A percentile compares a stretch with the other conserved stretches of the same genome.
phyloP scores from a whole-genome alignment of 1,284 basidiomycete genomes.

The Ceratobasidium sp. region DNA sequence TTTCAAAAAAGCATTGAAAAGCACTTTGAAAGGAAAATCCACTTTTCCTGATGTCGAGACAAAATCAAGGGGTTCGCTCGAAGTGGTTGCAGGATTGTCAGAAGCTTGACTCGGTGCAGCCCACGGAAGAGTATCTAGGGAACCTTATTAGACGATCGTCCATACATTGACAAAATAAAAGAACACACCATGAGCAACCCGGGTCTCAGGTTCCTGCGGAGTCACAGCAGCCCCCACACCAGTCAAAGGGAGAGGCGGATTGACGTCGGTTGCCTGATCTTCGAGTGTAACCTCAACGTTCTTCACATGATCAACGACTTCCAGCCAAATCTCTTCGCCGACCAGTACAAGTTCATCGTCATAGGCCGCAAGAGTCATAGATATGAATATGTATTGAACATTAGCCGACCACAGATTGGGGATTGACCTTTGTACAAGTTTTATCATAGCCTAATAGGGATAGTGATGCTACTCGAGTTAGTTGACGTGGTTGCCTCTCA shows the following conservation, averaged over 20 bases:
- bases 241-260: neutral
- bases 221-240: too few species aligned
- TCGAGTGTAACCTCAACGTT: neutral
- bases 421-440: neutral
- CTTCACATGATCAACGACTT: neutral
- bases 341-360: neutral
- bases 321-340: slow-evolving; percentile 14
- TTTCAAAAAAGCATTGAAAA: too few species aligned
- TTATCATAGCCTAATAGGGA: neutral
- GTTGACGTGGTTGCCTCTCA: neutral
- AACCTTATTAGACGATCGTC: neutral
- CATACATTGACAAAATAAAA: neutral
- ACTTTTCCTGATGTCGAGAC: too few species aligned
- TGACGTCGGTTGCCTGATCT: too few species aligned
- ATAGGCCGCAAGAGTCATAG: neutral
- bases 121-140: neutral
- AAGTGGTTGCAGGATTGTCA: too few species aligned
- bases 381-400: neutral
- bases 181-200: neutral
- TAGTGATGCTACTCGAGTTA: too few species aligned
- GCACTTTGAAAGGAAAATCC: too few species aligned
- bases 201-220: neutral
- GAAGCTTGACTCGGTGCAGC: neutral
- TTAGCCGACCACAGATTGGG: neutral
- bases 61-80: neutral